Percentiles rank a stretch among this genome's conserved stretches.
Conservation (phyloP, 257 asterid species). For the Solanum ossicruentum region DNA sequence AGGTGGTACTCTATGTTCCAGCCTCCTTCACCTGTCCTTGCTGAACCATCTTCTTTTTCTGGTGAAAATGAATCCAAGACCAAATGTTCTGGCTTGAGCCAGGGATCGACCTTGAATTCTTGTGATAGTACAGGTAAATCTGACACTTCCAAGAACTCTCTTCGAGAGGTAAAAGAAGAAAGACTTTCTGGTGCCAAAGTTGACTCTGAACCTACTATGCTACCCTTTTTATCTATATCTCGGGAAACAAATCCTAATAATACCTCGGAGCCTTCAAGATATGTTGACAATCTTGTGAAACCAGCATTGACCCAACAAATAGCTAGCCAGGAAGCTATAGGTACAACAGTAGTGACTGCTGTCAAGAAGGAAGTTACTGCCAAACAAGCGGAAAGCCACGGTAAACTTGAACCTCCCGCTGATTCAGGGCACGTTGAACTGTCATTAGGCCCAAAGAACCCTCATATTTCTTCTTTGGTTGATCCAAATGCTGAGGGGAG, state of each 20-base stretch:
- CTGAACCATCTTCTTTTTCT: slow-evolving; percentile 13
- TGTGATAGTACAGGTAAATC: slow-evolving; percentile 13
- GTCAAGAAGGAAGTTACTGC: slow-evolving; percentile 29
- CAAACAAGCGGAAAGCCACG: slow-evolving; percentile 18
- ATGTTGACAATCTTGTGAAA: slow-evolving; percentile 10
- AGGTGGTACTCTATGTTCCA: slow-evolving; percentile 47
- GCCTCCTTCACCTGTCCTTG: slow-evolving; percentile 36
- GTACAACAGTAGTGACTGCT: slow-evolving; percentile 3
- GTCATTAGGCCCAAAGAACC: slow-evolving; percentile 28
- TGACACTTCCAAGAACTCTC: slow-evolving; percentile 21
- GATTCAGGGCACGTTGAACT: slow-evolving; percentile 25
- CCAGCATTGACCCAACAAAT: slow-evolving; percentile 9
- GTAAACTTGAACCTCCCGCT: slow-evolving; percentile 13
- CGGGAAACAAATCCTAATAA: slow-evolving; percentile 8
- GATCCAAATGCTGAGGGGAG: slow-evolving; percentile 3
- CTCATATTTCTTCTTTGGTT: slow-evolving; percentile 11
- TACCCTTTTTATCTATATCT: slow-evolving; percentile 7
- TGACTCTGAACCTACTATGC: slow-evolving; percentile 9
- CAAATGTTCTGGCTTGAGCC: slow-evolving; percentile 8
- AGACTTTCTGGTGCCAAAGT: neutral
- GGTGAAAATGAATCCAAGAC: slow-evolving; percentile 17
- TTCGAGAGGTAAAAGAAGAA: slow-evolving; percentile 21
- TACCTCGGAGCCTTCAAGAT: slow-evolving; percentile 13
- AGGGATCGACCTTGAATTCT: neutral
- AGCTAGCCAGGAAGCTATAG: slow-evolving; percentile 8